A percentile compares a stretch with the other conserved stretches of the same genome.
Conservation (phyloP, 2,329 filamentous ascomycete species). For the Colletotrichum sp. region DNA sequence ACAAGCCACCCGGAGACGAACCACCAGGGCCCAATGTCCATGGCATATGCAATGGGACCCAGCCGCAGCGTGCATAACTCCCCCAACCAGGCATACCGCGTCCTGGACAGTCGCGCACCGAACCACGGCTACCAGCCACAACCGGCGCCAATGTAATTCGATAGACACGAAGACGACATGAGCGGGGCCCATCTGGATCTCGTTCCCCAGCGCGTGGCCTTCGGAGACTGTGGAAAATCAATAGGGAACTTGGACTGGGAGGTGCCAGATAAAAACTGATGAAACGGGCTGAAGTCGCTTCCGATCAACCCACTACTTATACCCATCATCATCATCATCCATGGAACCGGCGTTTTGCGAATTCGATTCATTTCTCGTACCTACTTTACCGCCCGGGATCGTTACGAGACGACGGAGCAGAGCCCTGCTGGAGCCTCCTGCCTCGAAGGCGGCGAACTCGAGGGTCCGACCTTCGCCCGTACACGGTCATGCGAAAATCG, state of each 20-base stretch:
- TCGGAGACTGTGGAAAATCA: not conserved
- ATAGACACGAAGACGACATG: not conserved
- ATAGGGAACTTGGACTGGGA: not conserved
- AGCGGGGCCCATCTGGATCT: not conserved
- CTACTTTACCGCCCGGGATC: not conserved
- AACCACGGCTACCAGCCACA: conserved; percentile 3
- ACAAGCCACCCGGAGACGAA: not conserved
- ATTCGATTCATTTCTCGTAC: conserved; percentile 16
- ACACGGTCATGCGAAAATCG: not conserved
- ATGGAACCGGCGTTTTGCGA: conserved; percentile 18
- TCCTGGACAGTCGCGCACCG: not conserved
- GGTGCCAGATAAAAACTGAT: not conserved
- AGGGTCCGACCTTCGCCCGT: not conserved
- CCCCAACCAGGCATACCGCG: conserved; percentile 1
- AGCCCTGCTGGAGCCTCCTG: not conserved
- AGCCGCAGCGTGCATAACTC: conserved; percentile 15
- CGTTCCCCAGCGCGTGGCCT: not conserved
- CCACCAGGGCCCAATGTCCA: conserved; percentile 2
- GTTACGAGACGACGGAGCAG: not conserved
- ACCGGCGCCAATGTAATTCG: not conserved
- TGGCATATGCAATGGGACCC: conserved; percentile 8
- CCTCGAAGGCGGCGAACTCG: not conserved
- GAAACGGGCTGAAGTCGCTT: not conserved
- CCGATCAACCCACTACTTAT: not conserved
- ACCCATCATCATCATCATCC: not conserved